Conservation (phyloP, 352 stramenopile genomes). For the Phytophthora pinifolia region DNA sequence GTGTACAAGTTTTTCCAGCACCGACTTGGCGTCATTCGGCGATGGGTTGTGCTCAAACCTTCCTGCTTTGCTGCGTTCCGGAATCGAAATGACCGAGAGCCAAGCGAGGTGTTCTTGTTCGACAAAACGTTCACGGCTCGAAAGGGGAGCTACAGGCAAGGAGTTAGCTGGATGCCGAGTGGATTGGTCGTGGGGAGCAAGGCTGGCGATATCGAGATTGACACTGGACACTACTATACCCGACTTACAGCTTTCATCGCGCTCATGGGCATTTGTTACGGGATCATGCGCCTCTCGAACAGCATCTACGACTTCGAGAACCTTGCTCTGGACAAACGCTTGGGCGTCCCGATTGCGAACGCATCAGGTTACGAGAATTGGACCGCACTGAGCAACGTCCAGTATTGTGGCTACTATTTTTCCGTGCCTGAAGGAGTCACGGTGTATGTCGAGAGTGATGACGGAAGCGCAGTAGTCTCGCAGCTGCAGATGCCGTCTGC, state of each 20-base stretch:
- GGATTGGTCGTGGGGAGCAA: constrained; percentile 79
- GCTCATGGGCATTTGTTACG: constrained; percentile 66
- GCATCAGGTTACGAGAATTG: constrained; percentile 50
- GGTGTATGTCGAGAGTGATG: constrained; percentile 46
- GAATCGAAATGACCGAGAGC: constrained; percentile 69
- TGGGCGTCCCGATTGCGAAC: constrained; percentile 32
- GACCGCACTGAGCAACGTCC: constrained; percentile 30
- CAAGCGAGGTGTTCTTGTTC: constrained; percentile 87
- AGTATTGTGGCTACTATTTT: constrained; percentile 82
- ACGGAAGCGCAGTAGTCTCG: constrained; percentile 45
- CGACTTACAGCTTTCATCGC: constrained; percentile 65
- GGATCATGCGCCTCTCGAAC: constrained; percentile 60
- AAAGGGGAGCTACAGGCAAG: constrained; percentile 82
- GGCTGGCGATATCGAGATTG: constrained; percentile 82
- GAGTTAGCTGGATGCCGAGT: constrained; percentile 88
- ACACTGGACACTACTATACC: constrained; percentile 88
- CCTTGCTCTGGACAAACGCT: constrained; percentile 32
- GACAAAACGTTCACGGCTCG: constrained; percentile 78
- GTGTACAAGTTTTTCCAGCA: constrained; percentile 91
- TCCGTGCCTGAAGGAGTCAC: constrained; percentile 46
- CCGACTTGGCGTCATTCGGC: constrained; percentile 77
- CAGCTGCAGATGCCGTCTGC: constrained; percentile 43
- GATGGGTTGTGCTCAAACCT: constrained; percentile 88
- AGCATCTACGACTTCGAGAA: constrained; percentile 62
- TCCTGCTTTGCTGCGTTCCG: constrained; percentile 84